Conservation (phyloP, 495 filamentous ascomycete genomes). For the Penicillium herquei region DNA sequence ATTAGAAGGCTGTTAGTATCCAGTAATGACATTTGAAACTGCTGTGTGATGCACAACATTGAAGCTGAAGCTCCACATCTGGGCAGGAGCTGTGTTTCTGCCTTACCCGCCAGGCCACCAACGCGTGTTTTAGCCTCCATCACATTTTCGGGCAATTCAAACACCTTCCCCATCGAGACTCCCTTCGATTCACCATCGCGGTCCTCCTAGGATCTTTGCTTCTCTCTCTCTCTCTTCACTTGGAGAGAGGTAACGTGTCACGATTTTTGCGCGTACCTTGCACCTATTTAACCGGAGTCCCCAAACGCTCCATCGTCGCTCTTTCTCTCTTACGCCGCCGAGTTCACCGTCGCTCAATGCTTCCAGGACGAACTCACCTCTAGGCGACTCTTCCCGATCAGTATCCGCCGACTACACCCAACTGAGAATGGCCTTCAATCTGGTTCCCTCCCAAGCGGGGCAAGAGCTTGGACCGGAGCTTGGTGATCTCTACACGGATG, state of each 20-base stretch:
- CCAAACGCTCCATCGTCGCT: slow-evolving; percentile 41
- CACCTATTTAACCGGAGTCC: slow-evolving; percentile 42
- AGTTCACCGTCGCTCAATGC: slow-evolving; percentile 40
- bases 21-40: no score
- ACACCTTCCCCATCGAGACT: slow-evolving; percentile 5
- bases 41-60: background rate
- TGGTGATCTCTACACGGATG: slow-evolving; percentile 48
- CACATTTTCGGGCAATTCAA: slow-evolving; percentile 21
- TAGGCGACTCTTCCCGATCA: slow-evolving; percentile 41
- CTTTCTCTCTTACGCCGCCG: slow-evolving; percentile 33
- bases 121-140: slow-evolving; percentile 36
- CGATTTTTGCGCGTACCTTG: slow-evolving; percentile 42
- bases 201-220: slow-evolving; percentile 7
- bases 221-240: slow-evolving; percentile 17
- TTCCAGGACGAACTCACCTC: slow-evolving; percentile 25
- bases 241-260: slow-evolving; percentile 25
- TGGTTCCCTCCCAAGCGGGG: slow-evolving; percentile 22
- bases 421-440: slow-evolving; percentile 67
- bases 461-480: slow-evolving; percentile 45
- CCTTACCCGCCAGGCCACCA: slow-evolving; percentile 34
- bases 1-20: no score
- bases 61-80: slow-evolving; percentile 39
- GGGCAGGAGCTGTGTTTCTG: slow-evolving; percentile 32
- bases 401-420: slow-evolving; percentile 39
- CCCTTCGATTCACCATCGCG: slow-evolving; percentile 9